Base-by-base conservation (phyloP, 345 rosid species). In the Brassica cretica region DNA sequence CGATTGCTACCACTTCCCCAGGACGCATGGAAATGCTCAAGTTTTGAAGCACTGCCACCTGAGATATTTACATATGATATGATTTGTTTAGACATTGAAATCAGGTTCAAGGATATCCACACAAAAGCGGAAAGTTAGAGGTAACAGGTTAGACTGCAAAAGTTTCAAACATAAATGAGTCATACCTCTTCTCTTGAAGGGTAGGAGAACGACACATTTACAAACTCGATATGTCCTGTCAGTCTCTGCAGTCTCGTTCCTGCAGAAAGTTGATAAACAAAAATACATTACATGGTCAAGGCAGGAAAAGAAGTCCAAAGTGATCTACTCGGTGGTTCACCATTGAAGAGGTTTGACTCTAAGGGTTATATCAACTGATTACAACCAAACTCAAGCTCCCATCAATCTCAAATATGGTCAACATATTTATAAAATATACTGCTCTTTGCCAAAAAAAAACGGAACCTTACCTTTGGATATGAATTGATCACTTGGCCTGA, bases 1-100 rank as follows among this genome's bases (percentile, higher is more conserved):
- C 99, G 15, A 92, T 72, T 69, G 98, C 99, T 69, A 94, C 87
- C 14, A 89, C 97, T 94, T 94, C 97, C 70, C 96, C 87, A 5
- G 97, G 94, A 65, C 75, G 78, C 74, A 92, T 86, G 3, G 89
- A 82, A 66, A 92, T 63, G 88, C 74, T 91, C 64, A 91, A 84
- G 39, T 79, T 85, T 79, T 82, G 88, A 73, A 94, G 81, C 33
- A 94, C 96, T 9, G 87, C 86, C 69, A 91, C 90, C 98, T 94
- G 89, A 71, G 59, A 75, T 16, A 70, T 65, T 70, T 2, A 39
- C 58, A 46, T 30, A 75, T 32, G 68, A 59, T 66, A 44, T 65
- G 51, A 24, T 64, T 16, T 70, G 51, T 44, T 70, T 19, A 66
- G 64, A 58, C 4, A 53, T 39, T 39, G 44, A 69, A 37, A 5